These are phyloP conservation scores for Podospora pseudoanserina DNA, from an alignment of 495 filamentous ascomycete species.

Conservation along the genomic window DNA sequence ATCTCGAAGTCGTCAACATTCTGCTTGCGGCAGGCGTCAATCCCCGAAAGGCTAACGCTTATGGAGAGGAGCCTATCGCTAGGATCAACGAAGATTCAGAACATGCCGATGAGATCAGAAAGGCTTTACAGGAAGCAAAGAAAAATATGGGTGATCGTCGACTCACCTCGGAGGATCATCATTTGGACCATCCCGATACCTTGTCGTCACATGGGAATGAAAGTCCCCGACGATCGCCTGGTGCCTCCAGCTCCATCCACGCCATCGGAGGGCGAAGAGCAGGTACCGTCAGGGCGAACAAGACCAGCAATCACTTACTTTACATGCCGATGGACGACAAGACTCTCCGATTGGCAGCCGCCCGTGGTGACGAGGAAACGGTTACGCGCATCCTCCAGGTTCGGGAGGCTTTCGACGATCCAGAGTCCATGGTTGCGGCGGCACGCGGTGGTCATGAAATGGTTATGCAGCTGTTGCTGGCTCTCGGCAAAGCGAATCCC, in stretches of 20 bases:
- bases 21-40: constrained; percentile 83
- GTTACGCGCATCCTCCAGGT: constrained; percentile 79
- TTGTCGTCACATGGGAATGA: constrained; percentile 65
- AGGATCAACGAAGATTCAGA: constrained; percentile 68
- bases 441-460: constrained; percentile 89
- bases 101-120: constrained; percentile 55
- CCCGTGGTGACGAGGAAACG: constrained; percentile 74
- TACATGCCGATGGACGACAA: constrained; percentile 58
- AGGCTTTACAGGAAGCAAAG: constrained; percentile 51
- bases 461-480: constrained; percentile 79
- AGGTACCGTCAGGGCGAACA: constrained; percentile 48
- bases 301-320: constrained; percentile 52
- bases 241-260: constrained; percentile 36
- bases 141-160: constrained; percentile 47
- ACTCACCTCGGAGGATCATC: constrained; percentile 63
- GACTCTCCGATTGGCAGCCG: constrained; percentile 75
- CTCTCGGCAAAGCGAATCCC: constrained; percentile 71
- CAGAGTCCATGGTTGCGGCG: constrained; percentile 81
- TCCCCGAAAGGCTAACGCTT: constrained; percentile 78
- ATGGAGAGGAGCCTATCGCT: constrained; percentile 84
- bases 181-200: constrained; percentile 51
- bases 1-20: constrained; percentile 83
- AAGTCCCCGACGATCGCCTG: constrained; percentile 63
- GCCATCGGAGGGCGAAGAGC: constrained; percentile 37
- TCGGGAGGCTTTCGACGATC: constrained; percentile 63